Base-by-base conservation (phyloP, 805 yeast species). In the Yarrowia osloensis region DNA sequence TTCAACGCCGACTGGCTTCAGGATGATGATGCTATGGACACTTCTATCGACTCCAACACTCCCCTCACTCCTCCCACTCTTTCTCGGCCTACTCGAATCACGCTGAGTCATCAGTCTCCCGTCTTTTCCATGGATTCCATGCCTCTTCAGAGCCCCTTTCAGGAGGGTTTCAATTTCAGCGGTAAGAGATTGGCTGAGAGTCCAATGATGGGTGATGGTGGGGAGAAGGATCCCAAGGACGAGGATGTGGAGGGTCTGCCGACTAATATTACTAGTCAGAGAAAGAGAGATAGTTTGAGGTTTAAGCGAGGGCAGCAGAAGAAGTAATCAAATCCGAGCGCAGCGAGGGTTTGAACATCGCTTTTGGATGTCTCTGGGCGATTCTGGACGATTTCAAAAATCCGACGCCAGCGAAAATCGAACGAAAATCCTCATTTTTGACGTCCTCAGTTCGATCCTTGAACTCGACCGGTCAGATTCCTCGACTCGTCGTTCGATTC, bases 231-330 rank as follows among this genome's bases (percentile, higher is more conserved):
- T 11, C 26, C 17, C 11, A 29, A 31, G 24, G 66, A 61, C 13
- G 42, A 44, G n/a, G 66, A 61, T 15, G 35, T 44, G 26, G 68
- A 44, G 26, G 68, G 55, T 1, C 17, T 46, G 29, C 66, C 55
- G 12, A 61, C 52, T 5, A 66, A 66, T 22, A 59, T 59, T 15
- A 66, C 68, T 0, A 21, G 61, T 7, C 67, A 59, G 39, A 11
- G 68, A 11, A 66, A 66, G 67, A 24, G 65, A 47, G 68, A 66
- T 29, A 47, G 63, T 37, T 55, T 66, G 67, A 19, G 66, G 59
- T 44, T 66, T 22, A 59, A 57, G 57, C 57, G 68, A 4, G 65
- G 66, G 12, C 66, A 57, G 33, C 55, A 57, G 33, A 66, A 66
- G 31, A 61, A 66, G 42, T 52, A 21, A 9, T 8, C 47, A 4